These are phyloP conservation scores for Fusarium foetens DNA, from an alignment of 2,329 filamentous ascomycete genomes.

Conservation along the genomic window DNA sequence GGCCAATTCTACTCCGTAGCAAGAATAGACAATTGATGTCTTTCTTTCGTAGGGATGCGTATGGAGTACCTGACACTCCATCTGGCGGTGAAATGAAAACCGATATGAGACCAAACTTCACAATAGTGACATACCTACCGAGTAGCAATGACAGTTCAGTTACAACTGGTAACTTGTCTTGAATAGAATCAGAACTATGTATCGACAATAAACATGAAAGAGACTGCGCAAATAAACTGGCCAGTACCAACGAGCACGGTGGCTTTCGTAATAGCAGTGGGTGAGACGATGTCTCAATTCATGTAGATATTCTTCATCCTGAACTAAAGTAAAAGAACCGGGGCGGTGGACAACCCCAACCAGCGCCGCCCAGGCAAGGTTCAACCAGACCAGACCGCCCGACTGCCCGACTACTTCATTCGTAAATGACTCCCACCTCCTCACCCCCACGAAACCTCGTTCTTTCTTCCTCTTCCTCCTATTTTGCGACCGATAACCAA, in stretches of 20 bases:
- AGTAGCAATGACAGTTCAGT: background rate
- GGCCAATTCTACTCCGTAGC: background rate
- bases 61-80: constrained; percentile 15
- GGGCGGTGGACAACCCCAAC: constrained; percentile 42
- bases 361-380: constrained; percentile 25
- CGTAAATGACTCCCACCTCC: constrained; percentile 34
- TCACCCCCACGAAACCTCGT: constrained; percentile 30
- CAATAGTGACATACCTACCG: background rate
- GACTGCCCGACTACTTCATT: constrained; percentile 26
- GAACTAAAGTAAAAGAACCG: constrained; percentile 44
- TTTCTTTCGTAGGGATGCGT: background rate
- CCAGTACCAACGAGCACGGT: constrained; percentile 11
- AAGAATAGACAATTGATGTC: background rate
- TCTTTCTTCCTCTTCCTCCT: constrained; percentile 21
- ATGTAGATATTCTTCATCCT: constrained; percentile 20
- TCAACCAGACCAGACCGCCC: constrained; percentile 34
- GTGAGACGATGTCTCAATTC: constrained; percentile 25
- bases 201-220: background rate
- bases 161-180: background rate
- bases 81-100: constrained; percentile 18
- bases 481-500: constrained; percentile 21
- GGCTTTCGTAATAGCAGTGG: constrained; percentile 20
- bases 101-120: constrained; percentile 7
- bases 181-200: background rate
- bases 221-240: background rate